phyloP scores from a whole-genome alignment of 352 stramenopile species.

The Globisporangium solare region DNA sequence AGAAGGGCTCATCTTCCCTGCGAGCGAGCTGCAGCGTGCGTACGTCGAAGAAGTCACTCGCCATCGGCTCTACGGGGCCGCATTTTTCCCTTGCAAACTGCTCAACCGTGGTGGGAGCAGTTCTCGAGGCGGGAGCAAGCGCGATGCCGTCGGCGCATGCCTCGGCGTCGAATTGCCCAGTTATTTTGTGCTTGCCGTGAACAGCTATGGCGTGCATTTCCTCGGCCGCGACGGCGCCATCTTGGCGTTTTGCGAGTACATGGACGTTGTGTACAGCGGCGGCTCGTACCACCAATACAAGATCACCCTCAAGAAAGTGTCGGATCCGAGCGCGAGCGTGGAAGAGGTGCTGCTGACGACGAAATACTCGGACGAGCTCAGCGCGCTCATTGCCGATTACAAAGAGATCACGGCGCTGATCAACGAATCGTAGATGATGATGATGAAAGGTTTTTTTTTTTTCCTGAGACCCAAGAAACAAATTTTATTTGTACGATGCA shows the following conservation, averaged over 20 bases:
- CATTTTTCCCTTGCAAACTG: conserved; percentile 86
- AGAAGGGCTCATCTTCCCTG: conserved; percentile 30
- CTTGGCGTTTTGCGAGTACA: conserved; percentile 66
- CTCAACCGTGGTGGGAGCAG: conserved; percentile 25
- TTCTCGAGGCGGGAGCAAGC: conserved; percentile 19
- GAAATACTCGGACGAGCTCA: conserved; percentile 66
- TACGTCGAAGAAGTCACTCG: conserved; percentile 83
- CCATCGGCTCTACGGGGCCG: conserved; percentile 79
- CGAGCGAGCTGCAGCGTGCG: conserved; percentile 65
- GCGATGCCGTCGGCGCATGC: conserved; percentile 18
- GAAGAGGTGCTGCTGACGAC: conserved; percentile 66
- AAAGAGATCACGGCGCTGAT: conserved; percentile 72
- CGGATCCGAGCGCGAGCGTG: conserved; percentile 20
- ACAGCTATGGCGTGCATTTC: conserved; percentile 90
- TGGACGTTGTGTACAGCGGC: conserved; percentile 50
- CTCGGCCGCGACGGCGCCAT: conserved; percentile 61
- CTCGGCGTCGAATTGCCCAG: conserved; percentile 67
- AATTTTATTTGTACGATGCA: no score
- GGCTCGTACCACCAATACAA: conserved; percentile 66
- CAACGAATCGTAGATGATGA: conserved; percentile 28
- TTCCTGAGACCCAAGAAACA: neutral
- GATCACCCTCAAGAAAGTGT: conserved; percentile 47
- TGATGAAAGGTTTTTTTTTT: neutral
- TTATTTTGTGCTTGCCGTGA: conserved; percentile 87
- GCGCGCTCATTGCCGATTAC: conserved; percentile 59